phyloP scores from a whole-genome alignment of 208 protist genomes.

The Trypanosoma avium region DNA sequence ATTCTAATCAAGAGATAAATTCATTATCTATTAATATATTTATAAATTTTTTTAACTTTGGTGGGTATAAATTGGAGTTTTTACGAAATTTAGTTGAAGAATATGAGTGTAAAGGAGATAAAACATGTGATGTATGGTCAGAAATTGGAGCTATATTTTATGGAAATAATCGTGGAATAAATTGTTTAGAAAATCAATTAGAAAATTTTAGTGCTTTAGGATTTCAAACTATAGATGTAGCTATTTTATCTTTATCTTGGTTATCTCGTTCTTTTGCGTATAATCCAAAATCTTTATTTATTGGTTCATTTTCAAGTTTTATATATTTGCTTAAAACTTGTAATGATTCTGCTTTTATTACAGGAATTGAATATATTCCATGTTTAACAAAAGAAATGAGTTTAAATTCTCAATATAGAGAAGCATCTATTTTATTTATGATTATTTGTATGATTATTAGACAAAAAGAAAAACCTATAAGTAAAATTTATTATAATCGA shows the following conservation, averaged over 20 bases:
- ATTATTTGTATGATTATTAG: slow-evolving; percentile 28
- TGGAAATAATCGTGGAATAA: slow-evolving; percentile 14
- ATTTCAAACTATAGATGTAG: slow-evolving; percentile 26
- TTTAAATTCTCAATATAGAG: not conserved
- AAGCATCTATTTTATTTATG: slow-evolving; percentile 20
- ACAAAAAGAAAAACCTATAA: slow-evolving; percentile 22
- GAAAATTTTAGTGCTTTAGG: slow-evolving; percentile 26
- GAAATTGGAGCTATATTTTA: slow-evolving; percentile 30
- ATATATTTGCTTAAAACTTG: slow-evolving; percentile 50
- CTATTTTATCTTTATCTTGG: slow-evolving; percentile 18
- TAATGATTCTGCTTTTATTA: slow-evolving; percentile 41
- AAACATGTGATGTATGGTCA: slow-evolving; percentile 13
- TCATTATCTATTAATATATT: slow-evolving; percentile 40
- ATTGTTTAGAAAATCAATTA: slow-evolving; percentile 22
- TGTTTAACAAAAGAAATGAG: not conserved
- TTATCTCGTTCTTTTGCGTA: slow-evolving; percentile 24
- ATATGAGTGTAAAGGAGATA: not conserved
- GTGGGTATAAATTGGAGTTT: slow-evolving; percentile 40
- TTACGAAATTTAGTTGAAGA: slow-evolving; percentile 26
- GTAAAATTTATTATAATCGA: not conserved
- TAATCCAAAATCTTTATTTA: slow-evolving; percentile 19
- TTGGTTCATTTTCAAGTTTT: slow-evolving; percentile 42
- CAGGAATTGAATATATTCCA: slow-evolving; percentile 32
- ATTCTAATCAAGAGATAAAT: not conserved
- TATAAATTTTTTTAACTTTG: slow-evolving; percentile 48